Evolutionary conservation across 495 filamentous ascomycete species (phyloP).

Genomic region (Thermothielavioides terrestris): DNA sequence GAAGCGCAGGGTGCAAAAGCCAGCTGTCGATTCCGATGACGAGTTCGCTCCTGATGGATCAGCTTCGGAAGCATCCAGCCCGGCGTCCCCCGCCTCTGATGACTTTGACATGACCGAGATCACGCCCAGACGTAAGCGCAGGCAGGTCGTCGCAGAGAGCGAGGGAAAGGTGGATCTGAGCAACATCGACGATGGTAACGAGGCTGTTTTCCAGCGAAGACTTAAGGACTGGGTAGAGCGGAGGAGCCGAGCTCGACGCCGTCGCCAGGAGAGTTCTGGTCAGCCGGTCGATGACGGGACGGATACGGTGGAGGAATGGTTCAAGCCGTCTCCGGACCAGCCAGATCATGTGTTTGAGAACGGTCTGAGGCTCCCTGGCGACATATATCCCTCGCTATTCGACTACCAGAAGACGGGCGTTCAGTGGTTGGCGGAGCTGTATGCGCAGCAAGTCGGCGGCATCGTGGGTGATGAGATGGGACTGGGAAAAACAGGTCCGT

Average conservation of each 20-base stretch:
- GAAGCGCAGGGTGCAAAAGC: constrained; percentile 26
- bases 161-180: constrained; percentile 57
- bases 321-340: constrained; percentile 71
- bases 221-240: constrained; percentile 63
- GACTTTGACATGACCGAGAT: constrained; percentile 31
- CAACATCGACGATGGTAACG: constrained; percentile 85
- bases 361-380: constrained; percentile 74
- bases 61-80: constrained; percentile 19
- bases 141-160: constrained; percentile 28
- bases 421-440: constrained; percentile 93
- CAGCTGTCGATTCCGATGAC: constrained; percentile 33
- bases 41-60: constrained; percentile 32
- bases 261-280: constrained; percentile 27
- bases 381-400: constrained; percentile 83
- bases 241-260: constrained; percentile 56
- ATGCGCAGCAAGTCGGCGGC: constrained; percentile 78
- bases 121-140: constrained; percentile 30
- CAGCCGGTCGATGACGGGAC: constrained; percentile 25
- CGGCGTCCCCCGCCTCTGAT: constrained; percentile 26
- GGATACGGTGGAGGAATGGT: constrained; percentile 63
- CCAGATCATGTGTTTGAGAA: constrained; percentile 64
- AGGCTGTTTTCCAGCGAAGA: constrained; percentile 69
- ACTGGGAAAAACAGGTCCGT: constrained; percentile 67
- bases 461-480: constrained; percentile 99
- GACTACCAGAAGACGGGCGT: constrained; percentile 94